A percentile compares a stretch with the other conserved stretches of the same genome.
Conservation (phyloP, 1,284 basidiomycete genomes). For the Kwoniella shivajii region DNA sequence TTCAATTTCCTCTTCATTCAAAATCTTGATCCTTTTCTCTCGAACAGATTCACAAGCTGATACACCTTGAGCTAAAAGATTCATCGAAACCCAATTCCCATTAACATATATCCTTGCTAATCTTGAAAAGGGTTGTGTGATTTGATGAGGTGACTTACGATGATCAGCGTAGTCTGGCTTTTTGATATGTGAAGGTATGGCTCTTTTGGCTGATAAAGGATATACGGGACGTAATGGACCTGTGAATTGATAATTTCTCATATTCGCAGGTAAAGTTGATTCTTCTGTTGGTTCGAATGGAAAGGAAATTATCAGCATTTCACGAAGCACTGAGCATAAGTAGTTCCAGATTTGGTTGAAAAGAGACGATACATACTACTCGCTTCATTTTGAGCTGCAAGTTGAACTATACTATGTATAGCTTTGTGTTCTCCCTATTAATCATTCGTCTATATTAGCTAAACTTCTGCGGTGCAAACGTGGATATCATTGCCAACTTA, state of each 20-base stretch:
- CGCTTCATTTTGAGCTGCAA: slow-evolving; percentile 42
- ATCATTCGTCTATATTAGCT: background rate
- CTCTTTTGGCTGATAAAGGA: slow-evolving; percentile 48
- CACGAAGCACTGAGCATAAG: background rate
- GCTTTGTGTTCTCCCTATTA: slow-evolving; percentile 46
- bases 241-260: slow-evolving; percentile 51
- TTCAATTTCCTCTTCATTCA: slow-evolving; percentile 53
- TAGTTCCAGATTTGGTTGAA: background rate
- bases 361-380: slow-evolving; percentile 30
- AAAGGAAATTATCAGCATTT: background rate
- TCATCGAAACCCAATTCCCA: background rate
- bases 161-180: slow-evolving; percentile 55
- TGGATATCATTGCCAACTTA: no score
- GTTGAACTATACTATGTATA: slow-evolving; percentile 51
- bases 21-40: slow-evolving; percentile 42
- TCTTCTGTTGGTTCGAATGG: slow-evolving; percentile 26
- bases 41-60: slow-evolving; percentile 43
- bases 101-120: background rate
- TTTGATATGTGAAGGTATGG: slow-evolving; percentile 49
- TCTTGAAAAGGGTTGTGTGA: no score
- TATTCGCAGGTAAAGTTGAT: slow-evolving; percentile 45
- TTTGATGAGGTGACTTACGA: slow-evolving; percentile 43
- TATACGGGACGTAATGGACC: slow-evolving; percentile 53
- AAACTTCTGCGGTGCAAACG: no score
- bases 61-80: slow-evolving; percentile 47